Evolutionary conservation across 495 filamentous ascomycete species (phyloP), one percentile per base, ranked within the genome.

Genomic region (Oleoguttula mirabilis): DNA sequence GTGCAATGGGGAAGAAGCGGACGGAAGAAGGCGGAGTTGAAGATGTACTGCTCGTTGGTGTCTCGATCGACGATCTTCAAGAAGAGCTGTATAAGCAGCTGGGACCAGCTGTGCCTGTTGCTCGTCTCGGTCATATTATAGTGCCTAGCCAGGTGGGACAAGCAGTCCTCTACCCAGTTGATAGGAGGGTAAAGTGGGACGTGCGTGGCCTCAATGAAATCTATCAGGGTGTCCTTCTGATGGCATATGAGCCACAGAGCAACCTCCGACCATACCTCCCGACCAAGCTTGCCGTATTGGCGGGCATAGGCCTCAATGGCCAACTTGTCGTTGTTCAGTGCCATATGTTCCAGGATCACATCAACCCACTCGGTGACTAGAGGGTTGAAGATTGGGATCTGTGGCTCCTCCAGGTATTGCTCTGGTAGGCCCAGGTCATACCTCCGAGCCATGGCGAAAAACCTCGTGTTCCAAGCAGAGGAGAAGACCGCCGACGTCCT

Each of bases 221-320:
- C 19, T n/a, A 38, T 11, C 34, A 48, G 16, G 7, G 14, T 21
- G 10, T 10, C 1, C 7, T 12, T 40, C 5, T 53, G 34, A 27
- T 53, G 38, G 19, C 32, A 32, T 4, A 53, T 11, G 4, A 53
- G 36, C 33, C 36, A 48, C 1, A 53, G 39, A 22, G 39, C 50
- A 3, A 41, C 21, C 24, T 39, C 25, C 2, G 21, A 4, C 50
- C 50, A 53, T 24, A 47, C 12, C 12, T 33, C 23, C 4, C 35
- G 43, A n/a, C 35, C 43, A 5, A 40, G 11, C 16, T 25, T 40
- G 43, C 28, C 30, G 22, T 46, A 22, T 10, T 21, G 17, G 11
- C 32, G 21, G 7, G 36, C 21, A 21, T 20, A n/a, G 2, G 8
- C 16, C 7, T 37, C 25, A 7, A 28, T n/a, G 25, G 7, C n/a